Base-by-base conservation (phyloP, 2,329 filamentous ascomycete species). In the Colletotrichum sp. region DNA sequence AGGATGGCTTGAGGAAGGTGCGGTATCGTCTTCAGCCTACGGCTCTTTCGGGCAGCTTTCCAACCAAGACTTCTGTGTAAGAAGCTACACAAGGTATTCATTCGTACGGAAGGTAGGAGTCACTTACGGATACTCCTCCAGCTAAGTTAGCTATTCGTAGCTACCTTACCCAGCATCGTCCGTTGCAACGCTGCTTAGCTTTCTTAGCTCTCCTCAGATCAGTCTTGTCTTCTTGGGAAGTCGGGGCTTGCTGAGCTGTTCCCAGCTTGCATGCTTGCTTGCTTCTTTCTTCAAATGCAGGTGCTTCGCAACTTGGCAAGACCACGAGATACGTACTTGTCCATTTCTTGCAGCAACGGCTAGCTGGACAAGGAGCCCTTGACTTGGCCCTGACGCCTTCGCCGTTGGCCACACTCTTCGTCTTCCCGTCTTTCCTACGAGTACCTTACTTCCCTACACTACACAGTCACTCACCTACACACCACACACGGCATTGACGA, bases 11-110 rank as follows among this genome's bases (percentile, higher is more conserved):
- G 71, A 34, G 26, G 56, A 56, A 76, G 43, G 18, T 48, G 43
- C 55, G 18, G 55, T 28, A 9, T 58, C 55, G 55, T 58, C 84
- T 81, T 86, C 85, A 86, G 86, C 85, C 85, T 87, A 83, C 85
- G 86, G 85, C 83, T 85, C 82, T 78, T 86, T 87, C 86, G 86
- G 86, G 84, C 81, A 83, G 79, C 80, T 84, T 86, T 82, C 85
- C 83, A 84, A 81, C 56, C 32, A 30, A 69, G 52, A 62, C 77
- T 77, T 12, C 38, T 6, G 9, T 12, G 38, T n/a, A 48, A 48
- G 38, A 48, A 48, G 38, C 38, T 48, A 48, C 38, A 9, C 38
- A 48, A 48, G 38, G 36, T 18, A 36, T 5, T 5, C 14, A 36
- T 5, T 5, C 14, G 13, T 36, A 38, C 1, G 36, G 16, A 18